Percentiles rank a stretch among this genome's conserved stretches.
phyloP scores from a whole-genome alignment of 1,139 yeast genomes.

The Protomyces gravidus region DNA sequence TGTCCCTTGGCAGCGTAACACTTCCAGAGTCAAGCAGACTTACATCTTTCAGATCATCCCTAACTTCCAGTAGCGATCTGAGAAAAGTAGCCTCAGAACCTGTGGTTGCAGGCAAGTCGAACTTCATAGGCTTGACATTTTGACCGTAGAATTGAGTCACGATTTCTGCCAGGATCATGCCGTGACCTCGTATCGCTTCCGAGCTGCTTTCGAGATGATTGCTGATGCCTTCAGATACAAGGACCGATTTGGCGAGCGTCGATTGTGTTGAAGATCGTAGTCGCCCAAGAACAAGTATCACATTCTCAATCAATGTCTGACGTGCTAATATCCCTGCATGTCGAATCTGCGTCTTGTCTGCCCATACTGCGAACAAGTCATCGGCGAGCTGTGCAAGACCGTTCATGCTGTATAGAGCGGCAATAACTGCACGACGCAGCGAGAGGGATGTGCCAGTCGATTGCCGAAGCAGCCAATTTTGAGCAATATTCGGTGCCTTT shows the following conservation, averaged over 20 bases:
- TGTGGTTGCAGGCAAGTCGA: conserved; percentile 18
- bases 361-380: conserved; percentile 6
- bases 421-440: conserved; percentile 7
- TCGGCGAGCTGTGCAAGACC: background rate
- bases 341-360: conserved; percentile 3
- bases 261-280: background rate
- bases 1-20: conserved; percentile 6
- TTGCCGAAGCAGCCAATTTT: background rate
- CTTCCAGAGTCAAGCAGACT: background rate
- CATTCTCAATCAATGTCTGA: conserved; percentile 4
- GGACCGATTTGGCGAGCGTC: background rate
- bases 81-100: conserved; percentile 9
- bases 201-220: conserved; percentile 14
- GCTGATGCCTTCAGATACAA: conserved; percentile 3
- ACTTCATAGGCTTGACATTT: background rate
- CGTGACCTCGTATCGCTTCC: conserved; percentile 9
- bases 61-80: conserved; percentile 6
- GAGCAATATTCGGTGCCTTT: background rate
- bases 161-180: conserved; percentile 25
- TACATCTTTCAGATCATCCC: background rate
- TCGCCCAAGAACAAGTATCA: conserved; percentile 5
- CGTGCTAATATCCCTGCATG: conserved; percentile 4
- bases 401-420: background rate
- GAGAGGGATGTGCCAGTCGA: conserved; percentile 2
- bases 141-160: conserved; percentile 3